phyloP scores from a whole-genome alignment of 306 rosid species.

The Casuarina cunninghamiana region DNA sequence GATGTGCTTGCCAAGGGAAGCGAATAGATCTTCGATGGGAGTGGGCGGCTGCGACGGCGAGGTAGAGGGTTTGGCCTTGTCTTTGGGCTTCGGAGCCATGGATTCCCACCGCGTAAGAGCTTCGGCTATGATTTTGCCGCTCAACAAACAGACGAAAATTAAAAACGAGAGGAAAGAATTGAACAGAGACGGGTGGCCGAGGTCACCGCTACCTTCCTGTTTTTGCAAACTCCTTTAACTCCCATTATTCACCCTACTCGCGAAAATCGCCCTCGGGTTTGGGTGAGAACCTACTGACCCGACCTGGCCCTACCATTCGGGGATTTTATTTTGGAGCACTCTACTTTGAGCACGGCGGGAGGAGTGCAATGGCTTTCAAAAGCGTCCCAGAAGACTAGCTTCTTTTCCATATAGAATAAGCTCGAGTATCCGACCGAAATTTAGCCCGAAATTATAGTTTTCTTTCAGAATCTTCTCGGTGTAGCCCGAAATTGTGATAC shows the following conservation, averaged over 20 bases:
- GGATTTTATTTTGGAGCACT: too few species aligned
- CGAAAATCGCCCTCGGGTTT: not conserved
- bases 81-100: conserved; percentile 86
- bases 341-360: too few species aligned
- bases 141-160: conserved; percentile 22
- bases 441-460: too few species aligned
- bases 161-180: not conserved
- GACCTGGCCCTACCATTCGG: not conserved
- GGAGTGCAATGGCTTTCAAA: too few species aligned
- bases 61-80: conserved; percentile 49
- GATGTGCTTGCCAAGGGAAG: conserved; percentile 69
- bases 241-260: not conserved
- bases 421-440: too few species aligned
- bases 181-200: not conserved
- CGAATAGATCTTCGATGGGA: conserved; percentile 82
- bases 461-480: too few species aligned
- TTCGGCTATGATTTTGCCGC: conserved; percentile 24
- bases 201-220: not conserved
- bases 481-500: too few species aligned
- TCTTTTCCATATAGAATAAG: too few species aligned
- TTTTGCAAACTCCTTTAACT: not conserved
- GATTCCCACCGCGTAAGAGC: conserved; percentile 6
- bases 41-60: conserved; percentile 61
- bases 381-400: too few species aligned
- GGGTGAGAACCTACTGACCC: not conserved